phyloP scores from a whole-genome alignment of 2,329 filamentous ascomycete species.

The Colletotrichum sp. region DNA sequence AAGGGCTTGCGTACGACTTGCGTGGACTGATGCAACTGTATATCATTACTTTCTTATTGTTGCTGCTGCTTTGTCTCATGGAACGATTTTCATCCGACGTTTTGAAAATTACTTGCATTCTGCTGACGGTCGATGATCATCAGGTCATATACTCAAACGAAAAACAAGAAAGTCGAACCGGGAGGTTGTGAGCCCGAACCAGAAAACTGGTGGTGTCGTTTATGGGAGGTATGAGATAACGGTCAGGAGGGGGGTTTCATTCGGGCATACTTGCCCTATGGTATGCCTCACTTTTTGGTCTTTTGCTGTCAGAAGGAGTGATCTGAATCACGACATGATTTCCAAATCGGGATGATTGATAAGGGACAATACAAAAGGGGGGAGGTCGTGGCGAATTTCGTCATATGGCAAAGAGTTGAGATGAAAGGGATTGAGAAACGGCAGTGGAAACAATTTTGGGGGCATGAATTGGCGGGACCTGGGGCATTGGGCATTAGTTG shows the following conservation, averaged over 20 bases:
- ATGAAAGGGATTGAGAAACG: not conserved
- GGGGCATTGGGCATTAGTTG: not conserved
- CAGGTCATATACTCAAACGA: not conserved
- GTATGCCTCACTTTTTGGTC: not conserved
- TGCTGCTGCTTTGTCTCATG: not conserved
- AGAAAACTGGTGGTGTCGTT: not conserved
- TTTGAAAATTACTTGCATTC: not conserved
- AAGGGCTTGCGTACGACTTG: not conserved
- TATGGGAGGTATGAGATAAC: not conserved
- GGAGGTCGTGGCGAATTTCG: not conserved
- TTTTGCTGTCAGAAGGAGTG: not conserved
- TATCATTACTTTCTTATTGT: not conserved
- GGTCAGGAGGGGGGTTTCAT: not conserved
- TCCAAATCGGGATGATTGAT: not conserved
- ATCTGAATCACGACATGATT: not conserved
- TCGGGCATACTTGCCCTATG: not conserved
- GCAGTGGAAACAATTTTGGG: not conserved
- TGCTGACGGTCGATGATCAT: not conserved
- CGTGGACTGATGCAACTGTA: not conserved
- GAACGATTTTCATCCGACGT: slow-evolving; percentile 1
- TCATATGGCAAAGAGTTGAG: not conserved
- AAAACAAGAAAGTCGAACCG: slow-evolving; percentile 17
- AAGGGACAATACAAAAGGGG: not conserved
- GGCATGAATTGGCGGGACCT: not conserved
- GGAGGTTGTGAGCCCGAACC: not conserved